Percentiles rank a stretch among this genome's conserved stretches.
phyloP scores from a whole-genome alignment of 495 filamentous ascomycete genomes.

The Hypoxylon perforatum region DNA sequence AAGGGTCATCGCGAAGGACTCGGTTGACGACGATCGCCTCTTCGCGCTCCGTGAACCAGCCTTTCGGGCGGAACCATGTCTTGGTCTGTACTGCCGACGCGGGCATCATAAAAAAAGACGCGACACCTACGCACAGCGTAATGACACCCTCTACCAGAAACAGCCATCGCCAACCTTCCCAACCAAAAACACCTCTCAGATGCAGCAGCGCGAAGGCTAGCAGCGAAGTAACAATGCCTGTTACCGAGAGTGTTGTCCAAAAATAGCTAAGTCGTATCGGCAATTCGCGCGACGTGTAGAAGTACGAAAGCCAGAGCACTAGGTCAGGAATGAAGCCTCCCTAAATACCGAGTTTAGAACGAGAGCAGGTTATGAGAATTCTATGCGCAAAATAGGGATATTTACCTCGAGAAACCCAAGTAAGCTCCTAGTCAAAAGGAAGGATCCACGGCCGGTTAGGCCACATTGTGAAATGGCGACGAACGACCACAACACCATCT shows the following conservation, averaged over 20 bases:
- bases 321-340: slow-evolving; percentile 66
- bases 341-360: slow-evolving; percentile 35
- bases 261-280: slow-evolving; percentile 64
- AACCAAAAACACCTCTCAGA: slow-evolving; percentile 62
- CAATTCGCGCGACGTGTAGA: slow-evolving; percentile 63
- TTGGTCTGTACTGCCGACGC: slow-evolving; percentile 65
- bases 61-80: slow-evolving; percentile 57
- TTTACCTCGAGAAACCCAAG: slow-evolving; percentile 53
- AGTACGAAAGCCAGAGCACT: slow-evolving; percentile 64
- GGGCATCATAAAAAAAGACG: slow-evolving; percentile 66
- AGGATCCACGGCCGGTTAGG: slow-evolving; percentile 47
- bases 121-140: slow-evolving; percentile 61
- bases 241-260: slow-evolving; percentile 65
- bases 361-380: background rate
- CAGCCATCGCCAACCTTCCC: slow-evolving; percentile 72
- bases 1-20: slow-evolving; percentile 63
- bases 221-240: slow-evolving; percentile 62
- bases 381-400: slow-evolving; percentile 25
- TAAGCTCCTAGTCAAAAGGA: slow-evolving; percentile 52
- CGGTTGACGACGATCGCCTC: slow-evolving; percentile 63
- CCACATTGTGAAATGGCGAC: slow-evolving; percentile 50
- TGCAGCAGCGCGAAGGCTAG: slow-evolving; percentile 64
- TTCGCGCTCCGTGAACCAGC: slow-evolving; percentile 66
- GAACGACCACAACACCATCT: slow-evolving; percentile 62
- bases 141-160: slow-evolving; percentile 65